These are phyloP conservation scores for Penicillium cosmopolitanum DNA, from an alignment of 495 filamentous ascomycete species.

Conservation along the genomic window DNA sequence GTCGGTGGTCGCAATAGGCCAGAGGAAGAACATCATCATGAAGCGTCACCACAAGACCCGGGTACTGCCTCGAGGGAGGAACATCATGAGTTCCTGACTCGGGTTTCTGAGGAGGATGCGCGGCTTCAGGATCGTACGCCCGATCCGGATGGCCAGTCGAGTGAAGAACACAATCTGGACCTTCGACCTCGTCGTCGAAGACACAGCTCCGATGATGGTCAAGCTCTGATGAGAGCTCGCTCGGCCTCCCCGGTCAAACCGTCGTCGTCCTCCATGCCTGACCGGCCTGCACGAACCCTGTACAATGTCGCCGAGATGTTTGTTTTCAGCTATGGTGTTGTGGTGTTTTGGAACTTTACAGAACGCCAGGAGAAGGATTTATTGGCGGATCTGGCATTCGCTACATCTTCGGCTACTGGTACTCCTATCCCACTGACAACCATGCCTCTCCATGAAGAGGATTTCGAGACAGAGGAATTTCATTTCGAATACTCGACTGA, in stretches of 20 bases:
- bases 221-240: conserved; percentile 24
- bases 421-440: conserved; percentile 64
- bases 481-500: conserved; percentile 94
- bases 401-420: conserved; percentile 57
- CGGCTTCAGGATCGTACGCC: conserved; percentile 21
- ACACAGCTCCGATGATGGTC: conserved; percentile 32
- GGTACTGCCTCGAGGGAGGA: conserved; percentile 17
- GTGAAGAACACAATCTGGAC: conserved; percentile 10
- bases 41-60: conserved; percentile 19
- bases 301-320: conserved; percentile 95
- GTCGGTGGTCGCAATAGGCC: conserved; percentile 34
- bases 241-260: conserved; percentile 17
- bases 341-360: conserved; percentile 98
- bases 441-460: conserved; percentile 73
- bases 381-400: conserved; percentile 92
- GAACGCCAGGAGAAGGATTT: conserved; percentile 96
- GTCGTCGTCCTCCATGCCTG: conserved; percentile 20
- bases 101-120: conserved; percentile 26
- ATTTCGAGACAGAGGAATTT: conserved; percentile 98
- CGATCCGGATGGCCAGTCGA: conserved; percentile 6
- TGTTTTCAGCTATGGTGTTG: conserved; percentile 95
- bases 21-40: conserved; percentile 41
- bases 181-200: conserved; percentile 26
- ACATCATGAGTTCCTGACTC: conserved; percentile 18
- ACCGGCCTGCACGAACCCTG: conserved; percentile 53